A percentile compares a stretch with the other conserved stretches of the same genome.
Conservation (phyloP, 495 filamentous ascomycete species). For the Podospora tetraspora region DNA sequence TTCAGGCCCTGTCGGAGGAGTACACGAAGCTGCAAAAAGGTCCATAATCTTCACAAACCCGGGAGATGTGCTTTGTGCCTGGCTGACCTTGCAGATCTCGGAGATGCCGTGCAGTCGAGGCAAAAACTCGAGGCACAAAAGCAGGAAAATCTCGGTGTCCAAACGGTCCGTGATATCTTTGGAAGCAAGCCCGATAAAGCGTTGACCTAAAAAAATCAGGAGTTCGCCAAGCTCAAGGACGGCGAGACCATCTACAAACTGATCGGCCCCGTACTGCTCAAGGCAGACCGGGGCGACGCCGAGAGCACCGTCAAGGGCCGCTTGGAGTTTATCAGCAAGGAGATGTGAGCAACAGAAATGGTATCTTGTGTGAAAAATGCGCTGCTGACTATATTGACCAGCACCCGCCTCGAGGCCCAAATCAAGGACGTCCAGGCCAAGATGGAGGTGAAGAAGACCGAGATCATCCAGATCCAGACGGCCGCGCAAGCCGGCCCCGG, state of each 20-base stretch:
- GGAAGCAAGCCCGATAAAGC: neutral
- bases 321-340: constrained; percentile 86
- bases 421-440: constrained; percentile 75
- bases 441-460: constrained; percentile 67
- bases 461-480: constrained; percentile 45
- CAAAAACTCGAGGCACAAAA: constrained; percentile 92
- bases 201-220: constrained; percentile 38
- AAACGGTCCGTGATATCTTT: constrained; percentile 52
- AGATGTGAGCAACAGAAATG: constrained; percentile 58
- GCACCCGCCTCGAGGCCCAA: constrained; percentile 74
- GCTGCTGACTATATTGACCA: constrained; percentile 29
- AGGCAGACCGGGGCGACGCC: constrained; percentile 87
- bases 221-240: constrained; percentile 73
- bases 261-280: constrained; percentile 84
- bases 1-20: constrained; percentile 80
- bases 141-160: constrained; percentile 84
- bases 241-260: constrained; percentile 91
- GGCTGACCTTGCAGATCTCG: constrained; percentile 60
- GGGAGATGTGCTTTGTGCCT: neutral
- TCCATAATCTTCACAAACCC: constrained; percentile 23
- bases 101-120: constrained; percentile 66
- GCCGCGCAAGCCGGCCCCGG: constrained; percentile 32
- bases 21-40: constrained; percentile 82
- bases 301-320: constrained; percentile 83
- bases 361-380: neutral